Evolutionary conservation across 2,329 filamentous ascomycete species (phyloP), one percentile per base, ranked within the genome.

Genomic region (Thielaviopsis euricoi): DNA sequence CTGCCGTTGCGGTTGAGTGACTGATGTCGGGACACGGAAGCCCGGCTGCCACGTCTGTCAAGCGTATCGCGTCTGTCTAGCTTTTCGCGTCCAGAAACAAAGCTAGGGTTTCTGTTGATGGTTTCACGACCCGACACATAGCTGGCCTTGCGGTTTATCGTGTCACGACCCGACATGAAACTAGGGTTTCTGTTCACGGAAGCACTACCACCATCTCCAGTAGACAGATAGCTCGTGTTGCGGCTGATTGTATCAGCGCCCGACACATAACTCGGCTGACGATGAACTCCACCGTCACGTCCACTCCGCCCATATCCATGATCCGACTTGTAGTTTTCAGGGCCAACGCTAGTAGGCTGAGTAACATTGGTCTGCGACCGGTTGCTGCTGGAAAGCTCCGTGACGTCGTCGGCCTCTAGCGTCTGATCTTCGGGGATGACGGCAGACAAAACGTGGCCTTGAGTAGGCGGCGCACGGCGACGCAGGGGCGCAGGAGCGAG

Each of bases 391-490:
- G 56, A 58, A 9, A 56, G 17, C 6, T 65, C 66, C 12, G 76
- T 63, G 50, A 72, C 70, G 2, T 78, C 80, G 29, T 72, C 70
- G n/a, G 76, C 71, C 29, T 70, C 62, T 5, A 68, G 70, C 63
- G 71, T 76, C 51, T 70, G 73, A 49, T 74, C 76, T 62, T 76
- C 76, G 0, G 79, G 81, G 22, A 77, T 62, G 53, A 82, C 81
- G 0, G 79, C 81, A 0, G 79, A 81, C 43, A 82, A 66, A 61
- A 79, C 76, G 61, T 81, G 74, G 6, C 79, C 78, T 17, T 71
- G 78, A 2, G 78, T 81, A 1, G 79, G 79, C 1, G 78, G 76
- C 48, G 67, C 67, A 2, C 69, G 62, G 40, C 72, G 67, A 65
- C 40, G 66, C 62, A 66, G 71, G 66, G 48, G 62, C 63, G 58